These are phyloP conservation scores for Candida sanyaensis DNA, from an alignment of 1,139 yeast species.

Conservation along the genomic window DNA sequence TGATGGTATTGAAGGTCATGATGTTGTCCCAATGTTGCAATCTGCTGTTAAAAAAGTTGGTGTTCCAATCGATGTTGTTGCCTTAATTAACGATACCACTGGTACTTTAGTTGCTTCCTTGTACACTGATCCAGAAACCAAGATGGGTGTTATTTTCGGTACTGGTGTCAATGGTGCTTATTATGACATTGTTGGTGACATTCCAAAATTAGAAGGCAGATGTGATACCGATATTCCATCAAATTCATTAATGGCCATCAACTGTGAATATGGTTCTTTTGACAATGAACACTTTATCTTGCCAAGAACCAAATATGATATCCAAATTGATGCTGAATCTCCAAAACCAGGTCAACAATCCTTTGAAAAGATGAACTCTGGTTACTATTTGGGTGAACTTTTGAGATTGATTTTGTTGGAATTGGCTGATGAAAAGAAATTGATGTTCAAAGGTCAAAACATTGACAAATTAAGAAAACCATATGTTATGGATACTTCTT, in stretches of 20 bases:
- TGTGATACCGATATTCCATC: conserved; percentile 61
- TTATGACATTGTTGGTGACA: conserved; percentile 71
- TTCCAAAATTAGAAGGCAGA: conserved; percentile 82
- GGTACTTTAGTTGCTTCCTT: conserved; percentile 96
- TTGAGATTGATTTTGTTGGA: conserved; percentile 81
- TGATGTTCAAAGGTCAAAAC: conserved; percentile 72
- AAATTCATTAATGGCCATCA: conserved; percentile 86
- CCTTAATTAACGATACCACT: conserved; percentile 94
- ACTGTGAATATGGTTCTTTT: conserved; percentile 98
- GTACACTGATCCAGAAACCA: conserved; percentile 85
- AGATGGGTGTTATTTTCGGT: conserved; percentile 96
- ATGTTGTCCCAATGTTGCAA: conserved; percentile 91
- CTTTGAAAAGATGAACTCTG: conserved; percentile 97
- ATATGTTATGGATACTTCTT: conserved; percentile 85
- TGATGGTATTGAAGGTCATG: conserved; percentile 89
- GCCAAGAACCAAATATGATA: conserved; percentile 90
- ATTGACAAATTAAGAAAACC: conserved; percentile 55
- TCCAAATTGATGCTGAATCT: conserved; percentile 75
- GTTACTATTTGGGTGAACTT: conserved; percentile 93
- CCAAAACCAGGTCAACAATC: conserved; percentile 98
- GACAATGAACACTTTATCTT: conserved; percentile 83
- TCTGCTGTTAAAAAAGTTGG: conserved; percentile 61
- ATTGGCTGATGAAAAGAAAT: conserved; percentile 57
- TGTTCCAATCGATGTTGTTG: conserved; percentile 84
- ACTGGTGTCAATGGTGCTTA: conserved; percentile 99